Conservation (phyloP, 1,284 basidiomycete species). For the Hemileia vastatrix region DNA sequence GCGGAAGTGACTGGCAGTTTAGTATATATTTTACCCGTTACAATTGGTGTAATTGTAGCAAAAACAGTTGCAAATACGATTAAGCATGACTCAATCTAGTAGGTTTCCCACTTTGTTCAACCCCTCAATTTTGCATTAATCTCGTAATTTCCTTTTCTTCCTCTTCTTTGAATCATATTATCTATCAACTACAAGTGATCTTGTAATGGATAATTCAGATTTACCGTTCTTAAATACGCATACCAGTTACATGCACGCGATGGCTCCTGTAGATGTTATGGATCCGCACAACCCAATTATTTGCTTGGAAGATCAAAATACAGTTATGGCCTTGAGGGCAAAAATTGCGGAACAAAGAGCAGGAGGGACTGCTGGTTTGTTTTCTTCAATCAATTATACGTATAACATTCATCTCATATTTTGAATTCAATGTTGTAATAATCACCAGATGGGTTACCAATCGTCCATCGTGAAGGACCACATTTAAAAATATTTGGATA, state of each 20-base stretch:
- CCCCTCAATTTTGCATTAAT: conserved; percentile 88
- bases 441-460: conserved; percentile 93
- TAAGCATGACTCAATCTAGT: conserved; percentile 34
- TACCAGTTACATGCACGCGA: conserved; percentile 6
- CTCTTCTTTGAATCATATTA: not conserved
- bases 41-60: conserved; percentile 74
- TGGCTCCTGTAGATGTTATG: conserved; percentile 25
- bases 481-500: conserved; percentile 73
- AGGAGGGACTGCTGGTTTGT: conserved; percentile 63
- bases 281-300: conserved; percentile 36
- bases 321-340: conserved; percentile 59
- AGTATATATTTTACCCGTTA: conserved; percentile 88
- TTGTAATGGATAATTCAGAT: conserved; percentile 32
- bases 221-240: conserved; percentile 45
- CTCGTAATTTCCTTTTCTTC: conserved; percentile 41
- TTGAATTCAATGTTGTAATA: too few species aligned
- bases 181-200: not conserved
- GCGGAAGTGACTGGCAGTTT: conserved; percentile 56
- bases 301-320: conserved; percentile 57
- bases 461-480: conserved; percentile 53
- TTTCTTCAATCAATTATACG: too few species aligned
- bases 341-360: conserved; percentile 56
- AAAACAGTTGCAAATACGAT: conserved; percentile 57
- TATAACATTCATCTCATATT: too few species aligned
- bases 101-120: conserved; percentile 50